phyloP scores from a whole-genome alignment of 2,329 filamentous ascomycete species.

The Zymoseptoria pseudotritici region DNA sequence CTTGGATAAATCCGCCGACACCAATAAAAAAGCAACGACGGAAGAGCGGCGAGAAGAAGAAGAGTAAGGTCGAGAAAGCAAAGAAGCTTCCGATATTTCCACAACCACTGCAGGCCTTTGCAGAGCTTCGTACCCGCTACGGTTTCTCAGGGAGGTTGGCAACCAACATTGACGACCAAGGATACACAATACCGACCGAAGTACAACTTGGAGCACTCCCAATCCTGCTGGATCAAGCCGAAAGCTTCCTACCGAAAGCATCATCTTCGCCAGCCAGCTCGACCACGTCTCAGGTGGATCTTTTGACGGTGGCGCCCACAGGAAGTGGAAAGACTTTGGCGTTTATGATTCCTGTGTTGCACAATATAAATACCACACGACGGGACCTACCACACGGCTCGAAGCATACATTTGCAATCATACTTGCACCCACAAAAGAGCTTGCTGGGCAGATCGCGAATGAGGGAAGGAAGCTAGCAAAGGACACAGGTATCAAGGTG shows the following conservation, averaged over 20 bases:
- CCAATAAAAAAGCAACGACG: slow-evolving; percentile 39
- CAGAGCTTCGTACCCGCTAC: slow-evolving; percentile 62
- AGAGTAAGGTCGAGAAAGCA: slow-evolving; percentile 15
- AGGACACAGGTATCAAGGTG: slow-evolving; percentile 70
- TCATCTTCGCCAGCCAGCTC: slow-evolving; percentile 11
- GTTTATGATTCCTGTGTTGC: slow-evolving; percentile 81
- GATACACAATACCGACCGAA: slow-evolving; percentile 82
- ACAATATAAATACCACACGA: slow-evolving; percentile 50
- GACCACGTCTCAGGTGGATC: slow-evolving; percentile 49
- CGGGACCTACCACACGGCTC: slow-evolving; percentile 14
- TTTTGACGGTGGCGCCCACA: slow-evolving; percentile 84
- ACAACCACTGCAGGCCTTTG: slow-evolving; percentile 70
- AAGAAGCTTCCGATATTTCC: slow-evolving; percentile 61
- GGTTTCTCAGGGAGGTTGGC: slow-evolving; percentile 65
- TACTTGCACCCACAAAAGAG: slow-evolving; percentile 46
- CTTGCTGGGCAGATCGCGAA: slow-evolving; percentile 45
- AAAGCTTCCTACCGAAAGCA: slow-evolving; percentile 38
- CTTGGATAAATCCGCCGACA: slow-evolving; percentile 21
- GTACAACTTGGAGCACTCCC: slow-evolving; percentile 85
- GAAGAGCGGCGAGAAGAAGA: slow-evolving; percentile 39
- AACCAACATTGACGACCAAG: slow-evolving; percentile 75
- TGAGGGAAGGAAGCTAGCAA: slow-evolving; percentile 74
- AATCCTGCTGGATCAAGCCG: slow-evolving; percentile 56
- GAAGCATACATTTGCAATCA: slow-evolving; percentile 32
- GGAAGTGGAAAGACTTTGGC: slow-evolving; percentile 95